phyloP scores from a whole-genome alignment of 805 yeast species.

The Tetrapisispora phaffii region DNA sequence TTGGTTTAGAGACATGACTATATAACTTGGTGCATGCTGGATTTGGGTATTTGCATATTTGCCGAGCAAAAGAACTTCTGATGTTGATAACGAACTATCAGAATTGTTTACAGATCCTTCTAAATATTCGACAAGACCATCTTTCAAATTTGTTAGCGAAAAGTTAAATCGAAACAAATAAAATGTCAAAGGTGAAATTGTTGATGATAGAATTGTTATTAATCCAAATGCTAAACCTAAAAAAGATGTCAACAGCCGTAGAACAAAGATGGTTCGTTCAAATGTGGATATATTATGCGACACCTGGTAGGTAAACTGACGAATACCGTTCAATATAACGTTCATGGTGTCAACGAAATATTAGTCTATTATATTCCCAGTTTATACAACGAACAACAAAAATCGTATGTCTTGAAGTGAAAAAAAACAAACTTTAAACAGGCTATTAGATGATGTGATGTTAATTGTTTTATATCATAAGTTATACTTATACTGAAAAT shows the following conservation, averaged over 20 bases:
- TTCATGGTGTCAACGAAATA: neutral
- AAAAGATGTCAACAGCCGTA: slow-evolving; percentile 16
- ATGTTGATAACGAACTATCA: slow-evolving; percentile 26
- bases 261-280: slow-evolving; percentile 15
- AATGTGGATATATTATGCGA: slow-evolving; percentile 18
- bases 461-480: too few relatives aligned
- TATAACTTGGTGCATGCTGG: slow-evolving; percentile 19
- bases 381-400: too few relatives aligned
- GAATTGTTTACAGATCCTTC: slow-evolving; percentile 18
- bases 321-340: neutral
- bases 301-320: slow-evolving; percentile 4
- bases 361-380: neutral
- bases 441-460: too few relatives aligned
- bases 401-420: too few relatives aligned
- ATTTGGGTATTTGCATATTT: slow-evolving; percentile 21
- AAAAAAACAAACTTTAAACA: too few relatives aligned
- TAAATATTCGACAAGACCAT: slow-evolving; percentile 20
- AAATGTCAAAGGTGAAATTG: slow-evolving; percentile 11
- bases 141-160: slow-evolving; percentile 16
- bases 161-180: slow-evolving; percentile 20
- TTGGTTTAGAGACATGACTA: slow-evolving; percentile 20
- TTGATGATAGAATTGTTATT: slow-evolving; percentile 17
- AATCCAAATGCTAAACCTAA: slow-evolving; percentile 14
- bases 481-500: too few relatives aligned
- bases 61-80: slow-evolving; percentile 22